These are phyloP conservation scores for Globomyces sp. DNA, from an alignment of 371 early-diverging fungal genomes.

Conservation along the genomic window DNA sequence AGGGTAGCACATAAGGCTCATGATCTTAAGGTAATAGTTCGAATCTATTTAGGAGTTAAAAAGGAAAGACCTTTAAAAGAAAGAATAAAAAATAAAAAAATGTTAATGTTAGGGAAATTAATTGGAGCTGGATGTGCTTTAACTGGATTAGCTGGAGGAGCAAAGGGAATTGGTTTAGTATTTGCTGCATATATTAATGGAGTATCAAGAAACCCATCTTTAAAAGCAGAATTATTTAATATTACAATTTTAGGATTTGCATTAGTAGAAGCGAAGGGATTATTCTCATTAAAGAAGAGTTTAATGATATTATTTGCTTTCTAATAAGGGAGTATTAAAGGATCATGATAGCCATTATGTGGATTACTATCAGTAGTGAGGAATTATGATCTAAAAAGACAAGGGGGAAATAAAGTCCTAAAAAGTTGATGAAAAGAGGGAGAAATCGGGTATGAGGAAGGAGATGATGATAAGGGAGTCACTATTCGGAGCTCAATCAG, in stretches of 20 bases:
- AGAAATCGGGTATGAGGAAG: no score
- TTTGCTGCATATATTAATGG: slow-evolving; percentile 14
- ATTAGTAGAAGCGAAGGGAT: slow-evolving; percentile 25
- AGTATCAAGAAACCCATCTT: slow-evolving; percentile 13
- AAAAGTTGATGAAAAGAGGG: no score
- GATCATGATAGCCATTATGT: no score
- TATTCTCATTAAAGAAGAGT: slow-evolving; percentile 35
- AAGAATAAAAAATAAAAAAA: slow-evolving; percentile 4
- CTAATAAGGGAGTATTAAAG: no score
- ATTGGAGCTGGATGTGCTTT: slow-evolving; percentile 18
- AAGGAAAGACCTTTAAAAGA: no score
- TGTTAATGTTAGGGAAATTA: slow-evolving; percentile 15
- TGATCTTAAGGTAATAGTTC: slow-evolving; percentile 14
- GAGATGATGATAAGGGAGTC: no score
- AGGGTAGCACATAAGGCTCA: slow-evolving; percentile 15
- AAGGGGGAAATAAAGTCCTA: no score
- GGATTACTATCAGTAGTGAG: no score
- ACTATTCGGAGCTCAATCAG: no score
- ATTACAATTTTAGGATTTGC: slow-evolving; percentile 17
- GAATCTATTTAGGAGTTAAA: no score
- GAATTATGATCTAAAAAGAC: no score
- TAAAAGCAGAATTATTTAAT: slow-evolving; percentile 14
- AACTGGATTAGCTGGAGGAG: slow-evolving; percentile 15
- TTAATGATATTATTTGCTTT: slow-evolving; percentile 34
- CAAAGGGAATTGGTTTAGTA: slow-evolving; percentile 17